These are phyloP conservation scores for Haplosporangium sp. DNA, from an alignment of 371 early-diverging fungal genomes.

Conservation along the genomic window DNA sequence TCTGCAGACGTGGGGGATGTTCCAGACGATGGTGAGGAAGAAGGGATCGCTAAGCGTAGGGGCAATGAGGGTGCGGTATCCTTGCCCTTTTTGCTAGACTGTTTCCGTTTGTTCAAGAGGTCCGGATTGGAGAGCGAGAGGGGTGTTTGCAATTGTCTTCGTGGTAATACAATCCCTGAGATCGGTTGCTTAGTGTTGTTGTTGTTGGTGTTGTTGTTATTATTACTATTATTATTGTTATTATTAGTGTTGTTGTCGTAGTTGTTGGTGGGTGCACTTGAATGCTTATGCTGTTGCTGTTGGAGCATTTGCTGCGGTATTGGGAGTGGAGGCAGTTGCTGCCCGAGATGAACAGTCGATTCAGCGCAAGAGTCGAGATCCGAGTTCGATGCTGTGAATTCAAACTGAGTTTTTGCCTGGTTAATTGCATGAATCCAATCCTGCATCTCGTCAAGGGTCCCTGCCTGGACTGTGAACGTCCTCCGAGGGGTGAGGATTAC, in stretches of 20 bases:
- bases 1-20: background rate
- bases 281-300: slow-evolving; percentile 3
- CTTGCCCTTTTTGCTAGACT: slow-evolving; percentile 12
- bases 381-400: slow-evolving; percentile 40
- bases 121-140: slow-evolving; percentile 44
- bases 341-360: slow-evolving; percentile 24
- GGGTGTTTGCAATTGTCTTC: slow-evolving; percentile 12
- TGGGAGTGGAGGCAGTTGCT: background rate
- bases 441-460: slow-evolving; percentile 67
- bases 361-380: slow-evolving; percentile 42
- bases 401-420: slow-evolving; percentile 61
- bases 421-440: slow-evolving; percentile 76
- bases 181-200: background rate
- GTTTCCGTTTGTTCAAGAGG: slow-evolving; percentile 15
- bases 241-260: background rate
- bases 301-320: background rate
- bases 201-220: slow-evolving; percentile 1
- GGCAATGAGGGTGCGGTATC: background rate
- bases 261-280: background rate
- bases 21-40: background rate
- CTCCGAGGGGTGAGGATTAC: slow-evolving; percentile 80
- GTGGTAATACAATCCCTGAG: slow-evolving; percentile 14
- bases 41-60: background rate
- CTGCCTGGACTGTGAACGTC: slow-evolving; percentile 81
- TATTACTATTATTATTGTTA: too few species aligned